Base-by-base conservation (phyloP, 345 rosid genomes). In the Hypericum perforatum region DNA sequence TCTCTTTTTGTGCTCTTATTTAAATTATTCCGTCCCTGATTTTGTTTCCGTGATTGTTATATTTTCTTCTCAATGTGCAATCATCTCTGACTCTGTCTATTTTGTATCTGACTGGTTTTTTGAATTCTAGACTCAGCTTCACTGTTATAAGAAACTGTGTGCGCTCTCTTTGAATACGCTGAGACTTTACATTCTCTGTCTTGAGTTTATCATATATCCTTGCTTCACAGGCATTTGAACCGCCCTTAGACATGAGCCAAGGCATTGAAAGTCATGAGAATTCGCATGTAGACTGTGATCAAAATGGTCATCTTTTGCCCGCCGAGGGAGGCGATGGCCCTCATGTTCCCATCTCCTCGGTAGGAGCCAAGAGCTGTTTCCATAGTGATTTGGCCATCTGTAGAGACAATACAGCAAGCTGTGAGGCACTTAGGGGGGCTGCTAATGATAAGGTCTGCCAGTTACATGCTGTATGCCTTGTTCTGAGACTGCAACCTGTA, bases 161-260 rank as follows among this genome's bases (percentile, higher is more conserved):
- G 4, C 4, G 32, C 4, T 22, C 1, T 22, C 32, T 22, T 22
- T 22, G 32, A 22, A 4, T 4, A 22, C 32, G 4, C 32, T 22
- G 2, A 22, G 32, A 22, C 4, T 22, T 22, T 22, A 22, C 32
- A 1, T 4, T 22, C 32, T 22, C 32, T 22, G 32, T 56, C 45
- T 44, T 48, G 39, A 42, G 22, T 45, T 38, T 59, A 9, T 53
- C 44, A 53, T 55, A 58, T 37, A 15, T 63, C 41, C n/a, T n/a
- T 68, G 13, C 59, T 55, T 72, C 70, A 70, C 79, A 92, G 98
- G 91, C 85, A 67, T 92, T 92, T 77, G 97, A 88, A 49, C 94
- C 98, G n/a, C 98, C 98, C 42, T 62, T 88, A 50, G 97, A 88
- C 74, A 74, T 92, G 95, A 83, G 86, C 80, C 84, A 73, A 62